These are phyloP conservation scores for Colletotrichum destructivum DNA, from an alignment of 2,329 filamentous ascomycete genomes.

Conservation along the genomic window DNA sequence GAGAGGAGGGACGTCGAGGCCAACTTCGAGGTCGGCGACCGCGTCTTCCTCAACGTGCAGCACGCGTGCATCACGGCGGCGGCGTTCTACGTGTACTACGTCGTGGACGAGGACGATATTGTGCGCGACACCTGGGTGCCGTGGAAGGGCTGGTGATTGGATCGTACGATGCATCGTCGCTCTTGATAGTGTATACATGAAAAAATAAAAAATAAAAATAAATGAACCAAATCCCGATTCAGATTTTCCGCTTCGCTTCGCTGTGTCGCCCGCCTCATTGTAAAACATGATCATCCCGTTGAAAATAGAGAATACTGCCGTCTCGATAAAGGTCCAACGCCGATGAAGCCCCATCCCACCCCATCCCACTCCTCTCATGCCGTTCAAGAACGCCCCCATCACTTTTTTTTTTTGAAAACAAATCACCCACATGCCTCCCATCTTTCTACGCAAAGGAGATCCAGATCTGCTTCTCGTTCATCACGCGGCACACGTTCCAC, in stretches of 20 bases:
- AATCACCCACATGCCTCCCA: too few species aligned
- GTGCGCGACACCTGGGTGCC: slow-evolving; percentile 54
- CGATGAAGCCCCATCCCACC: too few species aligned
- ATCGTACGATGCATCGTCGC: background rate
- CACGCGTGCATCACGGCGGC: slow-evolving; percentile 57
- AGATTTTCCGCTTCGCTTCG: too few species aligned
- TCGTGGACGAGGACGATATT: slow-evolving; percentile 53
- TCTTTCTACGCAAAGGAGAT: slow-evolving; percentile 61
- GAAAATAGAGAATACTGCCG: background rate
- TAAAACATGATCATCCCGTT: background rate
- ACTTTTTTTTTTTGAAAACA: too few species aligned
- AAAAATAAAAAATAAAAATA: background rate
- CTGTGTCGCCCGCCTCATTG: too few species aligned
- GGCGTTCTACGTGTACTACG: slow-evolving; percentile 53
- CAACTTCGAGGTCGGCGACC: slow-evolving; percentile 52
- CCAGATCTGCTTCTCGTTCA: slow-evolving; percentile 63
- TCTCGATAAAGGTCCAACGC: background rate
- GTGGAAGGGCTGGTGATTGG: slow-evolving; percentile 53
- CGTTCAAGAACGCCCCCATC: background rate
- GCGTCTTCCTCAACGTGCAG: slow-evolving; percentile 50
- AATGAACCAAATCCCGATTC: too few species aligned
- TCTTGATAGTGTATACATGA: background rate
- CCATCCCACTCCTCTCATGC: too few species aligned
- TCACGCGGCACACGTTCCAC: slow-evolving; percentile 61
- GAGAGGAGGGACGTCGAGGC: slow-evolving; percentile 45